Percentiles rank a stretch among this genome's conserved stretches.
These are phyloP conservation scores for Ascochyta clinopodiicola DNA, from an alignment of 2,329 filamentous ascomycete genomes.

Conservation along the genomic window DNA sequence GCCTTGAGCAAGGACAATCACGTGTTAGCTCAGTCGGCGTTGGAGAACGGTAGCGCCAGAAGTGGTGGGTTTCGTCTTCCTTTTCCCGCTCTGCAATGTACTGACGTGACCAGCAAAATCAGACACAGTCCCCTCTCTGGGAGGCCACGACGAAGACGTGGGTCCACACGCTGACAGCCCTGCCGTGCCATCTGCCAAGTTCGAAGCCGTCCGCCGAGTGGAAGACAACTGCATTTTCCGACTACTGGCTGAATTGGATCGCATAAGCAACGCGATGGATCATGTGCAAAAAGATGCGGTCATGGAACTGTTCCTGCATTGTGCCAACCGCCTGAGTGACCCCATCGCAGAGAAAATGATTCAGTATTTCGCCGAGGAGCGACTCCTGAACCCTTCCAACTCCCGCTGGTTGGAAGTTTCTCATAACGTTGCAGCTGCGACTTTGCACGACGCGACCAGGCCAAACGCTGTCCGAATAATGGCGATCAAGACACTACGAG, in stretches of 20 bases:
- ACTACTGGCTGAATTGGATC: constrained; percentile 38
- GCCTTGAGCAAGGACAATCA: constrained; percentile 51
- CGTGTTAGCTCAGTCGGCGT: constrained; percentile 7
- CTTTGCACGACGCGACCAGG: constrained; percentile 68
- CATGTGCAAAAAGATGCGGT: constrained; percentile 71
- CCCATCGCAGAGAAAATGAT: constrained; percentile 69
- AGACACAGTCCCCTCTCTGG: constrained; percentile 16
- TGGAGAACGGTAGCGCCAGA: constrained; percentile 18
- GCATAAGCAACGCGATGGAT: constrained; percentile 49
- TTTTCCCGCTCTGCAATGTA: neutral
- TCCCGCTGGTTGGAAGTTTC: constrained; percentile 71
- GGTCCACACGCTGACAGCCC: constrained; percentile 21
- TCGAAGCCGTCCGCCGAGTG: constrained; percentile 22
- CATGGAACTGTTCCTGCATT: constrained; percentile 69
- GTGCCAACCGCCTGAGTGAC: constrained; percentile 69
- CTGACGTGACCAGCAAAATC: neutral
- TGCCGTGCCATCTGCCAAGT: neutral
- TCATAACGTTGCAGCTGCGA: constrained; percentile 64
- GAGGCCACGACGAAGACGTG: constrained; percentile 24
- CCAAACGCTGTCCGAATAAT: constrained; percentile 68
- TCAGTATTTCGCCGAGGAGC: constrained; percentile 71
- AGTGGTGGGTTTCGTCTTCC: neutral
- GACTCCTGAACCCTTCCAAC: constrained; percentile 75
- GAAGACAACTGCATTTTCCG: constrained; percentile 35
- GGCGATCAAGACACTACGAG: constrained; percentile 65